Percentiles rank a stretch among this genome's conserved stretches.
These are phyloP conservation scores for Solanum raphanifolium DNA, from an alignment of 257 asterid genomes.

Conservation along the genomic window DNA sequence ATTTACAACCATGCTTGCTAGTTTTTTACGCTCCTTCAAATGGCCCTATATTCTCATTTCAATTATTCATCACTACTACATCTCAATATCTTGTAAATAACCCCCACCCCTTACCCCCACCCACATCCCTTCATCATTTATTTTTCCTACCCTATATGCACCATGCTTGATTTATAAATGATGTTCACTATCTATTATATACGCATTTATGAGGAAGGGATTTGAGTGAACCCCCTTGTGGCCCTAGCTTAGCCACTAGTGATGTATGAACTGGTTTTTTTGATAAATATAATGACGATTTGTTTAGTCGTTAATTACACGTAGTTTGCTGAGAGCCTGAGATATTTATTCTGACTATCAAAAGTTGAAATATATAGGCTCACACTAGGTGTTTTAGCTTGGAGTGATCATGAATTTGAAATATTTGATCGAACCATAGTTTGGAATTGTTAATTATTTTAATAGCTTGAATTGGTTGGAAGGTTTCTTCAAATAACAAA, in stretches of 20 bases:
- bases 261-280: neutral
- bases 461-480: neutral
- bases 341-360: neutral
- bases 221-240: neutral
- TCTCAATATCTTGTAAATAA: neutral
- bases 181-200: neutral
- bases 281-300: neutral
- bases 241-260: fast-evolving
- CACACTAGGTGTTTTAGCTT: neutral
- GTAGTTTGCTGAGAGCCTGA: neutral
- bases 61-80: neutral
- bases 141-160: neutral
- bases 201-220: neutral
- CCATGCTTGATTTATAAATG: neutral
- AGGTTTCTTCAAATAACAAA: neutral
- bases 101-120: neutral
- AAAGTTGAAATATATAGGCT: neutral
- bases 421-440: neutral
- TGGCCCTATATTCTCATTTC: neutral
- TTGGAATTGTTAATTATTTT: neutral
- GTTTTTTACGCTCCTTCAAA: neutral
- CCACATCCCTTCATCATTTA: neutral
- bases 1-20: constrained; percentile 2
- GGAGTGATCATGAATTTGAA: neutral
- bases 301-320: neutral